A percentile compares a stretch with the other conserved stretches of the same genome.
These are phyloP conservation scores for Neospora caninum DNA, from an alignment of 169 alveolate genomes.

Conservation along the genomic window DNA sequence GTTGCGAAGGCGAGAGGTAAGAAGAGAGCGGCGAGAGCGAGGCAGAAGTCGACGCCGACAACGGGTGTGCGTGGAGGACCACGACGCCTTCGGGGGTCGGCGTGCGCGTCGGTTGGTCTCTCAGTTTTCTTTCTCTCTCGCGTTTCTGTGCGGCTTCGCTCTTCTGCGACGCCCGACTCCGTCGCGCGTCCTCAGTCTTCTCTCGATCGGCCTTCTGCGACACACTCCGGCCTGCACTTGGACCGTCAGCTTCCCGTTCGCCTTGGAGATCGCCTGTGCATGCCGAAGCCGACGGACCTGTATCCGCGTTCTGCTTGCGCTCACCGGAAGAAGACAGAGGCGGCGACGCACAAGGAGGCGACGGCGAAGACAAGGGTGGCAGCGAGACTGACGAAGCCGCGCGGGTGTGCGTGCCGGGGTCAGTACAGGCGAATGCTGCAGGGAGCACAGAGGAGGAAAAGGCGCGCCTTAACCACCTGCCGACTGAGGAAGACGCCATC, in stretches of 20 bases:
- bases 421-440: not conserved
- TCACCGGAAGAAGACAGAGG: not conserved
- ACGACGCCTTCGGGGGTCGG: not conserved
- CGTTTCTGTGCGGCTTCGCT: not conserved
- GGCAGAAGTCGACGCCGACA: not conserved
- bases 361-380: not conserved
- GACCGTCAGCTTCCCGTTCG: not conserved
- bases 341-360: not conserved
- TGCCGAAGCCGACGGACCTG: no score
- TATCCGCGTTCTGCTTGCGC: no score
- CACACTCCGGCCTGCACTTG: not conserved
- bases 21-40: not conserved
- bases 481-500: not conserved
- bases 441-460: not conserved
- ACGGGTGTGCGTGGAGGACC: not conserved
- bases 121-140: not conserved
- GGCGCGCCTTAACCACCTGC: not conserved
- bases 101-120: not conserved
- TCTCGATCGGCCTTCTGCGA: not conserved
- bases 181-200: not conserved
- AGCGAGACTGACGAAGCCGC: not conserved
- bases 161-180: not conserved
- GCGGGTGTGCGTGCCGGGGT: not conserved
- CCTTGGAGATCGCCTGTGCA: no score
- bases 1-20: no score